Evolutionary conservation across 2,329 filamentous ascomycete species (phyloP).

Genomic region (Fusarium euwallaceae): DNA sequence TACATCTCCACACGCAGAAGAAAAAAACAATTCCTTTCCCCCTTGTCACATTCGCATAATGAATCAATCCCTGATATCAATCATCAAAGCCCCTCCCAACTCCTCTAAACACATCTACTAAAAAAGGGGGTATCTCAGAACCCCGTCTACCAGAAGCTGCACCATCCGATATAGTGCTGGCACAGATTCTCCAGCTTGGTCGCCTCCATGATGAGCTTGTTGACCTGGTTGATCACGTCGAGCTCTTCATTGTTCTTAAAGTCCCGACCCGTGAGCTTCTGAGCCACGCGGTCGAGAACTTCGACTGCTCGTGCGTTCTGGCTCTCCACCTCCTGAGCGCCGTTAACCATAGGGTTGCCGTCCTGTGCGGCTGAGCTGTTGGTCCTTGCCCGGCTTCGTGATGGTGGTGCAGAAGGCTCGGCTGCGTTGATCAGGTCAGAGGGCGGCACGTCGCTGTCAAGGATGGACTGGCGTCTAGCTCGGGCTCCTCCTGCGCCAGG

Average conservation of each 20-base stretch:
- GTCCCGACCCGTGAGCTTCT: conserved; percentile 94
- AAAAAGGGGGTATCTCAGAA: not conserved
- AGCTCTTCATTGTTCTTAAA: conserved; percentile 91
- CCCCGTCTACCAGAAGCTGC: conserved; percentile 86
- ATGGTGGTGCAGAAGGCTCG: conserved; percentile 61
- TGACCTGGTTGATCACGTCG: conserved; percentile 87
- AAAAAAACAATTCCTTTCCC: conserved; percentile 15
- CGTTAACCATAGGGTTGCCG: conserved; percentile 53
- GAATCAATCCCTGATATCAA: conserved; percentile 21
- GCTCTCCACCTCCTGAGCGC: conserved; percentile 73
- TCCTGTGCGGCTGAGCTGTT: conserved; percentile 66
- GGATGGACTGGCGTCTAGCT: conserved; percentile 75
- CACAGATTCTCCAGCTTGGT: conserved; percentile 98
- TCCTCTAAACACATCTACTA: conserved; percentile 25
- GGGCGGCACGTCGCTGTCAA: conserved; percentile 73
- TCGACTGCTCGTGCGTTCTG: conserved; percentile 95
- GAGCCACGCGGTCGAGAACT: conserved; percentile 90
- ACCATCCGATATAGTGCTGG: conserved; percentile 99
- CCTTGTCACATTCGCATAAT: conserved; percentile 1
- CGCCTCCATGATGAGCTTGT: conserved; percentile 93
- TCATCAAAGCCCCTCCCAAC: conserved; percentile 27
- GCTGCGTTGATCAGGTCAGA: conserved; percentile 68
- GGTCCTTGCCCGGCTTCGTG: conserved; percentile 68
- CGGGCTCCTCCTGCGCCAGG: conserved; percentile 63
- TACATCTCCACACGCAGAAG: conserved; percentile 16